These are phyloP conservation scores for Cladophialophora bantiana DNA, from an alignment of 2,329 filamentous ascomycete species.

Conservation along the genomic window DNA sequence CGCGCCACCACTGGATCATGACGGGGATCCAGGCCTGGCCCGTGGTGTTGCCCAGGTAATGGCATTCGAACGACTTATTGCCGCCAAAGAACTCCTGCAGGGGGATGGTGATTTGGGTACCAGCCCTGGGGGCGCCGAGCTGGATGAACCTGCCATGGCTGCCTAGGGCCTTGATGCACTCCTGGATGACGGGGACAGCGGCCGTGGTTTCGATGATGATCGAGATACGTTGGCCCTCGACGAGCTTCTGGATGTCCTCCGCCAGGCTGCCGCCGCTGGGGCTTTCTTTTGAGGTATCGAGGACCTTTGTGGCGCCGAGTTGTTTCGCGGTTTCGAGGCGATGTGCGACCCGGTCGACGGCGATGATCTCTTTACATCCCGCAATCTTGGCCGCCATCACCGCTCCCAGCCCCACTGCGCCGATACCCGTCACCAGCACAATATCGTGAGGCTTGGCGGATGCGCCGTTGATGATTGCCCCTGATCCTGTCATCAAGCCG, in stretches of 20 bases:
- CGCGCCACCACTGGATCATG: constrained; percentile 58
- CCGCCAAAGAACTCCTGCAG: constrained; percentile 52
- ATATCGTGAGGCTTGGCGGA: constrained; percentile 47
- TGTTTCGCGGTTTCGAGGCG: constrained; percentile 50
- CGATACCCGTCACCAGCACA: constrained; percentile 54
- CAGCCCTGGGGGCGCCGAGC: constrained; percentile 57
- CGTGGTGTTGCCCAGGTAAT: constrained; percentile 55
- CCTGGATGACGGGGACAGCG: constrained; percentile 51
- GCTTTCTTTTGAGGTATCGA: constrained; percentile 44
- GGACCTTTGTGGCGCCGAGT: constrained; percentile 48
- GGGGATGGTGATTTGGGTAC: constrained; percentile 52
- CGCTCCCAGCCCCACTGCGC: constrained; percentile 56
- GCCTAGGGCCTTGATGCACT: constrained; percentile 52
- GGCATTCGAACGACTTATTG: constrained; percentile 59
- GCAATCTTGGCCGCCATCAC: constrained; percentile 58
- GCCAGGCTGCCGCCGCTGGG: constrained; percentile 40
- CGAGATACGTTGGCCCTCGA: constrained; percentile 51
- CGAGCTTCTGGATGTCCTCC: constrained; percentile 47
- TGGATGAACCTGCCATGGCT: constrained; percentile 59
- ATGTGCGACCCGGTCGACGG: constrained; percentile 48
- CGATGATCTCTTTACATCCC: constrained; percentile 51
- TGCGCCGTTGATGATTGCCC: constrained; percentile 51
- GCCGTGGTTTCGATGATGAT: constrained; percentile 61
- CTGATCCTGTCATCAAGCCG: constrained; percentile 49
- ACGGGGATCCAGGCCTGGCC: constrained; percentile 53